phyloP scores from a whole-genome alignment of 441 rosid genomes.

The Erysimum cheiri region DNA sequence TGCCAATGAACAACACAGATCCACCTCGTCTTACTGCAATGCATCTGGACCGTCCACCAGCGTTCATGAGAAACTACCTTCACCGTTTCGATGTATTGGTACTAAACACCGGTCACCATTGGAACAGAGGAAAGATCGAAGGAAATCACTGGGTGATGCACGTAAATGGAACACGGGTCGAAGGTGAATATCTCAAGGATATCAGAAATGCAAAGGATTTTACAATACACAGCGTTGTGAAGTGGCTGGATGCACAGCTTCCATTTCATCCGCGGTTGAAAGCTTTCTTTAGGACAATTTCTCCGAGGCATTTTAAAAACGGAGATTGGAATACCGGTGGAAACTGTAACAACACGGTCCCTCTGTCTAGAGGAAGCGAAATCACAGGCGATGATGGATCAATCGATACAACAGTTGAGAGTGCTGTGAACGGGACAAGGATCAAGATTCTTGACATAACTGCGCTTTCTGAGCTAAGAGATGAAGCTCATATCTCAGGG shows the following conservation, averaged over 20 bases:
- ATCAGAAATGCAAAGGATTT: constrained; percentile 65
- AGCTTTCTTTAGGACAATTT: constrained; percentile 72
- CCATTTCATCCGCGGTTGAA: constrained; percentile 55
- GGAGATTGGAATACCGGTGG: constrained; percentile 89
- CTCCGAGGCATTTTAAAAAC: constrained; percentile 70
- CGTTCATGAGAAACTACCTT: constrained; percentile 61
- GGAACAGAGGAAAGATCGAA: constrained; percentile 72
- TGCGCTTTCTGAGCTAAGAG: constrained; percentile 68
- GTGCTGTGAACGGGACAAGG: constrained; percentile 60
- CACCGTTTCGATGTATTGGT: constrained; percentile 62
- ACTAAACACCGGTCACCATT: constrained; percentile 80
- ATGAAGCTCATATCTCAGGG: constrained; percentile 68
- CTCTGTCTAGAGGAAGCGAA: constrained; percentile 56
- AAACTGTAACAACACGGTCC: constrained; percentile 63
- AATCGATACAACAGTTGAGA: constrained; percentile 55
- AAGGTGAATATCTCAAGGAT: constrained; percentile 47
- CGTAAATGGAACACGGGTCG: constrained; percentile 54
- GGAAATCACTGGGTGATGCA: constrained; percentile 73
- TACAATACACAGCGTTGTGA: constrained; percentile 55
- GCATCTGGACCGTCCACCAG: constrained; percentile 78
- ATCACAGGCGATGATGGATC: constrained; percentile 56
- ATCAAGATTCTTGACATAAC: constrained; percentile 69
- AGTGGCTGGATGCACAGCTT: constrained; percentile 71
- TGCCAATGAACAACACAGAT: constrained; percentile 51
- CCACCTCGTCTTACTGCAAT: constrained; percentile 51